Evolutionary conservation across 129 eudicot species (phyloP), one percentile per base, ranked within the genome.

Genomic region (Helianthus tuberosus): DNA sequence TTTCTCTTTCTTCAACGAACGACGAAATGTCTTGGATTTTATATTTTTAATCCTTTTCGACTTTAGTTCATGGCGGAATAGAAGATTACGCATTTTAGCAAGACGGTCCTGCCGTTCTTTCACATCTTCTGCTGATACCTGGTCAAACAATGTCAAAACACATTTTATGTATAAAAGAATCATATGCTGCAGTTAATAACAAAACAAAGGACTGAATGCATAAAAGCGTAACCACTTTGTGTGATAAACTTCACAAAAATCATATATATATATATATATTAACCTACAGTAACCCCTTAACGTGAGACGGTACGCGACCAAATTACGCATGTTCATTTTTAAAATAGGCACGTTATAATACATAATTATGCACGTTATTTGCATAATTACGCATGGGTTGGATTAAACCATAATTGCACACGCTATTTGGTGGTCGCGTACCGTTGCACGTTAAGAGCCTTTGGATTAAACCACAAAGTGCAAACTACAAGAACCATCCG

Each of bases 11-110:
- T 95, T 95, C 82, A 77, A 23, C 71, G 89, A 58, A 36, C 96
- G 88, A 44, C 87, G 94, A 75, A 83, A 88, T 23, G 94, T 89
- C 77, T 95, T 95, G 62, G 99, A 95, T 78, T 95, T 95, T 50
- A 95, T 95, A 75, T 91, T 79, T 68, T 91, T 95, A 27, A 91
- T 58, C 67, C 96, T 90, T 82, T 95, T 95, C 4, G 92, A 80
- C 83, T 95, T 91, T 64, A 95, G 67, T 80, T 95, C 99, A 76
- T 95, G 97, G 6, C 89, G 97, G 52, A 91, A 95, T 76, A 95
- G 89, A 66, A 95, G 96, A 78, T 77, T 83, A 1, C 99, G 91
- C 99, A 95, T 91, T 79, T 95, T 95, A 11, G 99, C 97, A 47
- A 88, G 93, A 66, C 86, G 87, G 54, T 83, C 86, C 71, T 83